Conservation (phyloP, 2,329 filamentous ascomycete genomes). For the Sporothrix sp. region DNA sequence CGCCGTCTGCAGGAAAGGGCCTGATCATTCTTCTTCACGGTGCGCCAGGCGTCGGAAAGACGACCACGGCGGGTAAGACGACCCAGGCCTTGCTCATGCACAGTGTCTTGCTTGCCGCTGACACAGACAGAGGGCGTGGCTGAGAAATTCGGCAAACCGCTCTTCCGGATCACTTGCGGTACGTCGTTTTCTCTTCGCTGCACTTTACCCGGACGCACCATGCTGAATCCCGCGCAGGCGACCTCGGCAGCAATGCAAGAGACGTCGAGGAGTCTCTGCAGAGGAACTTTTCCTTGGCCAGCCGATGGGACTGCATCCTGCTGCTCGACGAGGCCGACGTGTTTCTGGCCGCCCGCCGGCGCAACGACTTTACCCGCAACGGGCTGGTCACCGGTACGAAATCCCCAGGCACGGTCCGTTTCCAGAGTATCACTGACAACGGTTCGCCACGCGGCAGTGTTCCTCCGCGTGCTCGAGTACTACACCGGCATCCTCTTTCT, state of each 20-base stretch:
- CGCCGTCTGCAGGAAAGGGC: not conserved
- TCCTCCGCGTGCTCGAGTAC: conserved; percentile 19
- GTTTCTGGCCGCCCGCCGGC: not conserved
- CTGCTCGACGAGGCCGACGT: conserved; percentile 22
- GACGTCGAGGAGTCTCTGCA: conserved; percentile 12
- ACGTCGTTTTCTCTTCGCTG: not conserved
- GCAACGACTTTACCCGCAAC: conserved; percentile 14
- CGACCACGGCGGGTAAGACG: not conserved
- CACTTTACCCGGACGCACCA: not conserved
- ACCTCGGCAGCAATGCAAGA: not conserved
- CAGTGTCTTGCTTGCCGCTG: not conserved
- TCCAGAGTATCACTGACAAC: not conserved
- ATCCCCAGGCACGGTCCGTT: too few relatives aligned
- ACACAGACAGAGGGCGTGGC: not conserved
- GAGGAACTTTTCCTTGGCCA: conserved; percentile 17
- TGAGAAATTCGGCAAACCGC: not conserved
- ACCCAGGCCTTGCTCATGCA: not conserved
- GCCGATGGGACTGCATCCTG: conserved; percentile 23
- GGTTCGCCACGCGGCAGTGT: not conserved
- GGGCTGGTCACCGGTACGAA: conserved; percentile 15
- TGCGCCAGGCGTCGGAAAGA: not conserved
- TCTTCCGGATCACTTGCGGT: conserved; percentile 1
- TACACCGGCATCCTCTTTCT: conserved; percentile 20
- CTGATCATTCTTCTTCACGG: not conserved
- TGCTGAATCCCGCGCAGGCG: not conserved